Conservation (phyloP, 768 basidiomycete species). For the Tulasnella sp. region DNA sequence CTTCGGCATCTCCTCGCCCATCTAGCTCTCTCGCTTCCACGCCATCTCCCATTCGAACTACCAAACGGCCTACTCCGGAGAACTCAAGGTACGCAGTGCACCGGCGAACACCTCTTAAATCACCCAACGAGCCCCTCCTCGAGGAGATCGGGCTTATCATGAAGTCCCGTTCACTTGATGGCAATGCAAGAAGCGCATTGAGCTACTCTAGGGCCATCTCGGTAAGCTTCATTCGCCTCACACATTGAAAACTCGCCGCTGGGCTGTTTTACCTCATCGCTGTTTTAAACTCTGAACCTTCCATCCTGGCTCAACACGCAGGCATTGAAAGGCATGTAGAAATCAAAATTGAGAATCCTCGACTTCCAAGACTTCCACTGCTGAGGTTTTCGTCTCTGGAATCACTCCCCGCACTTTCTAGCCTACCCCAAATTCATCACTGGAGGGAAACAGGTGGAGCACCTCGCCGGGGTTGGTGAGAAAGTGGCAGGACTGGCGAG, state of each 20-base stretch:
- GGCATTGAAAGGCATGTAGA: slow-evolving; percentile 6
- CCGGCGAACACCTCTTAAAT: slow-evolving; percentile 54
- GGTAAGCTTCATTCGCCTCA: slow-evolving; percentile 31
- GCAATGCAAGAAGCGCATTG: slow-evolving; percentile 52
- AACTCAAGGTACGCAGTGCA: slow-evolving; percentile 44
- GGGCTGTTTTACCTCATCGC: background rate
- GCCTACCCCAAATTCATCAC: slow-evolving; percentile 21
- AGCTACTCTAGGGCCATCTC: slow-evolving; percentile 63
- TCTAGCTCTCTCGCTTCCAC: background rate
- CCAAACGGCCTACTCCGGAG: slow-evolving; percentile 22
- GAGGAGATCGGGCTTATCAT: slow-evolving; percentile 49
- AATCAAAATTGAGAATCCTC: no score
- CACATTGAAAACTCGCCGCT: background rate
- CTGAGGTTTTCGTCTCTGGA: no score
- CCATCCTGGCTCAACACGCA: background rate
- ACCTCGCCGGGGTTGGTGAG: slow-evolving; percentile 31
- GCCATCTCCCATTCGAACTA: slow-evolving; percentile 13
- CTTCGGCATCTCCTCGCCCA: background rate
- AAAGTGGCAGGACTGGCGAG: slow-evolving; percentile 30
- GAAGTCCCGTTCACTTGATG: slow-evolving; percentile 50
- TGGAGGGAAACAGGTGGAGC: slow-evolving; percentile 16
- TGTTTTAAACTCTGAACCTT: background rate
- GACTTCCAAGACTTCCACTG: no score
- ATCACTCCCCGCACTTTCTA: background rate
- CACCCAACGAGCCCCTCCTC: slow-evolving; percentile 54